phyloP scores from a whole-genome alignment of 2,329 filamentous ascomycete species.

The Colletotrichum spinosum region DNA sequence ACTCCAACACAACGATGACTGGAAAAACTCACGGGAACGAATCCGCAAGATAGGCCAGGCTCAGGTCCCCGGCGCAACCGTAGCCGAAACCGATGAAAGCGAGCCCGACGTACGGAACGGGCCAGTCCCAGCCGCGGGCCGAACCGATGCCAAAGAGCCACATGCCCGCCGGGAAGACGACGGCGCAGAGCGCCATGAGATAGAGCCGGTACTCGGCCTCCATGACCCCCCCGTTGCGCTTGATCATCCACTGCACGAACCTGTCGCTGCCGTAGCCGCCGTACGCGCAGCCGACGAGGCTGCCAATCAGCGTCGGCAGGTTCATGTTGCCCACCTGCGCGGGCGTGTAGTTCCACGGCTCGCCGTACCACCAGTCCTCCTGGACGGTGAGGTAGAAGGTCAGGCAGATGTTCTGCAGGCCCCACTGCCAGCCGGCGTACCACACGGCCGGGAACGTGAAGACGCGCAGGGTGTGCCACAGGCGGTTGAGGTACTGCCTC shows the following conservation, averaged over 20 bases:
- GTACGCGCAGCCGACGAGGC: constrained; percentile 66
- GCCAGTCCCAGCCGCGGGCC: constrained; percentile 63
- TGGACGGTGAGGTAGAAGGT: constrained; percentile 70
- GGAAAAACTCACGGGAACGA: constrained; percentile 54
- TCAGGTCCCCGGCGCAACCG: constrained; percentile 67
- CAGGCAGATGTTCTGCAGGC: constrained; percentile 69
- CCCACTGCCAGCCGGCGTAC: constrained; percentile 69
- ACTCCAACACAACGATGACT: accelerated
- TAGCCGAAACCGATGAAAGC: constrained; percentile 70
- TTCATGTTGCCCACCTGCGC: constrained; percentile 68
- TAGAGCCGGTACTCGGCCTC: constrained; percentile 67
- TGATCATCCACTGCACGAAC: constrained; percentile 67
- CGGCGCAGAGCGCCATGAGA: constrained; percentile 60
- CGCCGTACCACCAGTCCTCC: constrained; percentile 65
- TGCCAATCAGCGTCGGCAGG: constrained; percentile 65
- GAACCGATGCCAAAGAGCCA: constrained; percentile 66
- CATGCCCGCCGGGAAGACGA: constrained; percentile 63
- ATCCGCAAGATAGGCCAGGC: constrained; percentile 66
- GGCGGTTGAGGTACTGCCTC: constrained; percentile 63
- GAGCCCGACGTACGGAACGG: constrained; percentile 64
- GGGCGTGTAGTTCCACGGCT: constrained; percentile 67
- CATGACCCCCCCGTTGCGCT: constrained; percentile 63
- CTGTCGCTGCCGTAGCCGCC: constrained; percentile 68
- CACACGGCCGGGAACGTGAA: constrained; percentile 69
- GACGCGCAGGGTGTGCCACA: constrained; percentile 67